phyloP scores from a whole-genome alignment of 345 rosid genomes.

The Eucalyptus regnans region DNA sequence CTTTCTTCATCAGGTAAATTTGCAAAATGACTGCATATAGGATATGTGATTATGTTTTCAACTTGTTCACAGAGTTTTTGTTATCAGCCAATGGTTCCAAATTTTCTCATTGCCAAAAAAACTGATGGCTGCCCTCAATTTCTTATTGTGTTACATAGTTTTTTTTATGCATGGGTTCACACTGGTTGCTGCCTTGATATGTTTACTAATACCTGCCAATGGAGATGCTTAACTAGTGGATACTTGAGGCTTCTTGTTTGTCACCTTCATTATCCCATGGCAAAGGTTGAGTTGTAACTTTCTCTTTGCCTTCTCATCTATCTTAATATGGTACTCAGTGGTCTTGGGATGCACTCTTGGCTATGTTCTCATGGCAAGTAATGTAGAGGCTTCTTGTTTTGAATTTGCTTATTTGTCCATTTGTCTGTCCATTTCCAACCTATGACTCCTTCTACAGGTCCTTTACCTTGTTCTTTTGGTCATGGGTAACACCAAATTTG shows the following conservation, averaged over 20 bases:
- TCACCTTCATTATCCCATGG: not conserved
- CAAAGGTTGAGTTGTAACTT: not conserved
- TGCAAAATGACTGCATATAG: not conserved
- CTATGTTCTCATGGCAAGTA: not conserved
- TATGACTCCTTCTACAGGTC: not conserved
- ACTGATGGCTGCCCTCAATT: not conserved
- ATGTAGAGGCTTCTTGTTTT: not conserved
- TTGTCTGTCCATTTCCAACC: not conserved
- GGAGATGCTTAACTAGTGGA: not conserved
- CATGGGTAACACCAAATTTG: not conserved
- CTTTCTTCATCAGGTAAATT: slow-evolving; percentile 78
- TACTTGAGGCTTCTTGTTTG: not conserved
- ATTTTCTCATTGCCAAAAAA: not conserved
- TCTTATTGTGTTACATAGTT: not conserved
- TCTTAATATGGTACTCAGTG: not conserved
- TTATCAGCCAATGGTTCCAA: not conserved
- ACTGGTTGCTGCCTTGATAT: not conserved
- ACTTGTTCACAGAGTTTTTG: not conserved
- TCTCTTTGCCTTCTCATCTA: not conserved
- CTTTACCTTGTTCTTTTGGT: not conserved
- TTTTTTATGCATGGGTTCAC: not conserved
- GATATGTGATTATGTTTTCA: not conserved
- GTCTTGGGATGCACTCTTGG: not conserved
- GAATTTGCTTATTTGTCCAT: not conserved
- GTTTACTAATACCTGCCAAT: not conserved